Base-by-base conservation (phyloP, 148 eudicot species). In the Vaccinium darrowii region DNA sequence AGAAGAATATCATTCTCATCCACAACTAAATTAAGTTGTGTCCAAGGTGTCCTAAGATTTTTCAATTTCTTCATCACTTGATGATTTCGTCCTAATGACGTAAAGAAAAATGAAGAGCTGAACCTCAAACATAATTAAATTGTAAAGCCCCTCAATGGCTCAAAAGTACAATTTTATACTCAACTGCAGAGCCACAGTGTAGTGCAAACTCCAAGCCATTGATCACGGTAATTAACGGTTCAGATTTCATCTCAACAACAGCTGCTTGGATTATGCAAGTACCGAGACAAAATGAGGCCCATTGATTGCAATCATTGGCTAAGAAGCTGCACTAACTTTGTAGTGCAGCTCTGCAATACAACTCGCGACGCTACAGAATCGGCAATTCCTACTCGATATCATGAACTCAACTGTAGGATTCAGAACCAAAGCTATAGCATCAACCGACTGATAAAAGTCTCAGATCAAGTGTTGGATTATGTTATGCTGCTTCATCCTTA, bases 11-110 rank as follows among this genome's bases (percentile, higher is more conserved):
- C 50, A 57, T 80, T 80, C 71, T 80, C 82, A 80, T 58, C 71
- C 82, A 80, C 82, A 80, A 80, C 82, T 51, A 11, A 1, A 80
- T 19, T 9, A 10, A 23, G 82, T 36, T 10, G 49, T 80, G 82
- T 80, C 82, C 82, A 36, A 54, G 71, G 82, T 80, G 82, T 80
- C 82, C 82, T 80, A 80, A 80, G 53, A 80, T 80, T 8, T 53
- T 11, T 30, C 3, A 12, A 6, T 53, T 54, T 7, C 72, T 80
- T 80, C 69, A 16, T 80, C 82, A 80, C 50, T 80, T 58, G 82
- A 58, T 57, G 52, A 56, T 19, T 18, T 8, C 65, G 54, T 25
- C n/a, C 15, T 1, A 36, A 80, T 12, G n/a, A 36, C 16, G n/a
- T 8, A 30, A 15, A 8, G 21, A 58, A 80, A 53, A 4, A 0